Conservation (phyloP, 805 yeast genomes). For the Pichia pseudocactophila region DNA sequence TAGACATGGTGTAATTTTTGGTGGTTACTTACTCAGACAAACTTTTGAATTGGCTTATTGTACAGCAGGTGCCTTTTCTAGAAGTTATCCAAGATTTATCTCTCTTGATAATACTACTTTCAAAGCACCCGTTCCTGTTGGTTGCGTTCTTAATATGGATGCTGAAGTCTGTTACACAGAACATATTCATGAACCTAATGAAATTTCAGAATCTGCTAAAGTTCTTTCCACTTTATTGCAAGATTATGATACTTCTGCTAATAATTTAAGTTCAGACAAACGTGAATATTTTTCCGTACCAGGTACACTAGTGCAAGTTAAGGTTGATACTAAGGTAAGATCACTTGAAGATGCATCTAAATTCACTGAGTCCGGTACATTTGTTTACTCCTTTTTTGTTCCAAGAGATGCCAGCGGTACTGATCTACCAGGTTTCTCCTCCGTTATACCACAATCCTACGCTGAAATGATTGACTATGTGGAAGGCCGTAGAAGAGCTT, state of each 20-base stretch:
- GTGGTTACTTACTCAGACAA: slow-evolving; percentile 88
- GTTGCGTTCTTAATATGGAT: slow-evolving; percentile 74
- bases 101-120: slow-evolving; percentile 87
- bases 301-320: slow-evolving; percentile 86
- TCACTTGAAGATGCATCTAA: slow-evolving; percentile 45
- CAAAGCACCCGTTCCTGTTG: slow-evolving; percentile 93
- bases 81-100: slow-evolving; percentile 79
- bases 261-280: slow-evolving; percentile 39
- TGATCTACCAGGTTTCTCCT: slow-evolving; percentile 50
- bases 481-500: slow-evolving; percentile 85
- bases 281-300: slow-evolving; percentile 58
- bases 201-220: slow-evolving; percentile 20
- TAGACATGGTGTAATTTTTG: slow-evolving; percentile 91
- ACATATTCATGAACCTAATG: slow-evolving; percentile 42
- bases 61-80: slow-evolving; percentile 81
- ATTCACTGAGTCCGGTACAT: slow-evolving; percentile 71
- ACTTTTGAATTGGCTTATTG: slow-evolving; percentile 91
- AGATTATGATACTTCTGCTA: slow-evolving; percentile 52
- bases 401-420: slow-evolving; percentile 43
- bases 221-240: slow-evolving; percentile 23
- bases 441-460: slow-evolving; percentile 81
- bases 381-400: slow-evolving; percentile 83
- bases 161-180: slow-evolving; percentile 85
- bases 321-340: slow-evolving; percentile 75
- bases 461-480: slow-evolving; percentile 88